Evolutionary conservation across 2,329 filamentous ascomycete genomes (phyloP), one percentile per base, ranked within the genome.

Genomic region (Madurella mycetomatis): DNA sequence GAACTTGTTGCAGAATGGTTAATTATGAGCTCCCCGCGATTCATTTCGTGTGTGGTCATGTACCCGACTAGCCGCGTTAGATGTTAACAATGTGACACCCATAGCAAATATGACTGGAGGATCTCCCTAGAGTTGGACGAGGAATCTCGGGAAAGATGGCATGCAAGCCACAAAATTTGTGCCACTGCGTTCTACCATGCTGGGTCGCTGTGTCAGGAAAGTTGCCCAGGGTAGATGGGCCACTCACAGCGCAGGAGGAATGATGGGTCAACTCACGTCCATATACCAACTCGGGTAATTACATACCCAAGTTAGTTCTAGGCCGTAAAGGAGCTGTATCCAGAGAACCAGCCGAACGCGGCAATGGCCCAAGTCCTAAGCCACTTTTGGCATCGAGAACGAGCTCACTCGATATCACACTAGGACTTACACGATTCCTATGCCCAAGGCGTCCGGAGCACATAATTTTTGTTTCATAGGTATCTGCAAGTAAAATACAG

Each of bases 81-180:
- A 25, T 25, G 7, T 7, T 25, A 7, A 7, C 25, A 7, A 25
- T 25, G 25, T 4, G 25, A 25, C 15, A 9, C 16, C 40, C 18
- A n/a, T 16, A 18, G 40, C 40, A 17, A 9, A 17, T 9, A n/a
- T 41, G 5, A n/a, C 17, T 41, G 7, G 5, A 41, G 40, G 40
- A 16, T 49, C 31, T 25, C 58, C 58, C 4, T 42, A 48, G 7
- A 59, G 18, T 44, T 53, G 46, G 8, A 53, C 41, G 39, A 57
- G 59, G 54, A 60, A 60, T 30, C 56, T 46, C 2, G 58, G 58
- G 18, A 60, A 60, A 2, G 56, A 53, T 1, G 54, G 56, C 58
- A 60, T 60, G 52, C 58, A 60, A 0, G 56, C 54, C 1, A 60
- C 56, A 17, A 60, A 41, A 8, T 59, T 59, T 8, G 58, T 60